These are phyloP conservation scores for Phytopythium mirpurense DNA, from an alignment of 352 stramenopile genomes.

Conservation along the genomic window DNA sequence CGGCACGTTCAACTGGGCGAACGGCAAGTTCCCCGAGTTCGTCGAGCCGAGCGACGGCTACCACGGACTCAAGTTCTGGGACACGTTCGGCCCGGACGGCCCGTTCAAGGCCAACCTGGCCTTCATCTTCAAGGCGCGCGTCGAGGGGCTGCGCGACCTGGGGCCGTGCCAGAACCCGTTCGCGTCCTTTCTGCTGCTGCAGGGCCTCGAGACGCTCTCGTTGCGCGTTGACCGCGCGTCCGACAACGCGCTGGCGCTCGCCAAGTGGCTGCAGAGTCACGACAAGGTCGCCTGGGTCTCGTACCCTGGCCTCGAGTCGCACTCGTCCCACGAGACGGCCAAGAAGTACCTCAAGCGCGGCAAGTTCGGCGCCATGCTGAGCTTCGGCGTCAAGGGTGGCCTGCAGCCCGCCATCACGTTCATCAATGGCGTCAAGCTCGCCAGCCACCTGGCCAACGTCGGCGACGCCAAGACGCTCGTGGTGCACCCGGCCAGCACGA, in stretches of 20 bases:
- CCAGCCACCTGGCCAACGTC: conserved; percentile 2
- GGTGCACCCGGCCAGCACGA: neutral
- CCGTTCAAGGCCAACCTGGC: conserved; percentile 3
- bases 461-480: conserved; percentile 3
- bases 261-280: neutral
- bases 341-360: conserved; percentile 3
- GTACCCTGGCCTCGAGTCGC: conserved; percentile 2
- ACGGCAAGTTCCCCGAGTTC: conserved; percentile 4
- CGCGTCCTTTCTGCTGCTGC: conserved; percentile 2
- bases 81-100: conserved; percentile 1
- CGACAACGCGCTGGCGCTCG: conserved; percentile 2
- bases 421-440: conserved; percentile 3
- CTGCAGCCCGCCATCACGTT: conserved; percentile 2
- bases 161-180: conserved; percentile 2
- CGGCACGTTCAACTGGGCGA: conserved; percentile 3
- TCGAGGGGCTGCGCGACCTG: conserved; percentile 1
- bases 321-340: conserved; percentile 2
- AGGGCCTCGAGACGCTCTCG: conserved; percentile 4
- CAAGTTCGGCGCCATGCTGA: conserved; percentile 5
- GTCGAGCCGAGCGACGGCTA: conserved; percentile 2
- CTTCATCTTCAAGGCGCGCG: conserved; percentile 4
- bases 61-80: conserved; percentile 4
- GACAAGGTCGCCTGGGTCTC: neutral
- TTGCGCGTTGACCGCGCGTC: conserved; percentile 1
- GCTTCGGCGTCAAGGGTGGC: conserved; percentile 2